phyloP scores from a whole-genome alignment of 169 alveolate species.

The Plasmodium billcollinsi region DNA sequence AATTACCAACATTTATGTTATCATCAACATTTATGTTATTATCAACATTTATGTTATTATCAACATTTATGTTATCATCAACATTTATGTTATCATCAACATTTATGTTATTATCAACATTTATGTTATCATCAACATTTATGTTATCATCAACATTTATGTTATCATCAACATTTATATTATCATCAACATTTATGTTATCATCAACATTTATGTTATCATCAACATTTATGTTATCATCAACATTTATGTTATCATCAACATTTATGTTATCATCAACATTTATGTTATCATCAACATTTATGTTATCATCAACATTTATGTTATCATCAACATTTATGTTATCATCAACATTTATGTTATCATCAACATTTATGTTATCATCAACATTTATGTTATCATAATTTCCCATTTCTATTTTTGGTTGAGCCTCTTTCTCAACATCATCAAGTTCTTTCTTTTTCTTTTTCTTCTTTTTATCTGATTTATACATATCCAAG shows the following conservation, averaged over 20 bases:
- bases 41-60: not conserved
- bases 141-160: not conserved
- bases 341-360: not conserved
- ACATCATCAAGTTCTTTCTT: not conserved
- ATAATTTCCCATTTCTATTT: not conserved
- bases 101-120: too few relatives aligned
- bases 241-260: too few relatives aligned
- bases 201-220: not conserved
- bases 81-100: too few relatives aligned
- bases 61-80: not conserved
- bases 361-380: too few relatives aligned
- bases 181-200: not conserved
- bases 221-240: too few relatives aligned
- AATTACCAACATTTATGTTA: not conserved
- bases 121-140: not conserved
- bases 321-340: not conserved
- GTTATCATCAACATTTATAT: not conserved
- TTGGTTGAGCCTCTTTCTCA: not conserved
- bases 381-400: too few relatives aligned
- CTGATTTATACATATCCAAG: not conserved
- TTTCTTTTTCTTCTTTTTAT: not conserved
- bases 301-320: not conserved
- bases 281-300: not conserved
- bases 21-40: not conserved
- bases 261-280: not conserved